Base-by-base conservation (phyloP, 1,284 basidiomycete genomes). In the Leccinum griseonigrum region DNA sequence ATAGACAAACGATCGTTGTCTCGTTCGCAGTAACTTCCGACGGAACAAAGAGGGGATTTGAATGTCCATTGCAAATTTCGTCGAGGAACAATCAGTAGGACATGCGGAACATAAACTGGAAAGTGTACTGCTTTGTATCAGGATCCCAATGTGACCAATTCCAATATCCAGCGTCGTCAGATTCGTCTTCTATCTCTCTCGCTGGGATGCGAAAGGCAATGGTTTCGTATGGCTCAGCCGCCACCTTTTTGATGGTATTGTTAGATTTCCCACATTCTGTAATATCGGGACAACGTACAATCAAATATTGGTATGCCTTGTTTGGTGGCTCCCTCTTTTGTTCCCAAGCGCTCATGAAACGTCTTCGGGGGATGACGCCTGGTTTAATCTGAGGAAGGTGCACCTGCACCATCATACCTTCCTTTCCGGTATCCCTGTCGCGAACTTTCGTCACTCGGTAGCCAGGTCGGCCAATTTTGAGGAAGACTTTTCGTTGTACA, bases 301-400 rank as follows among this genome's bases (percentile, higher is more conserved):
- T 94, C 67, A 98, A 85, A 76, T 99, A 99, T 75, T 99, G 97
- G 75, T 96, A 95, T 14, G 94, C 92, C 74, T 96, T 90, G 80
- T 98, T 97, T 2, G 95, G 95, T 22, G 91, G 87, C 76, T 99
- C 97, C 68, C 92, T 83, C 74, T 94, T 94, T 80, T 99, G 97
- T 78, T 99, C 97, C 86, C 96, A 99, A 63, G 94, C 92, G 70
- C 92, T 94, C 97, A 99, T 99, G 78, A 98, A 97, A 57, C 97
- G 84, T 67, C 95, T 83, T 63, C 95, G 81, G 36, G 97, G 97
- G 53, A 87, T 79, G 54, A 97, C 91, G 22, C 83, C 94, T 3
- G 85, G 78, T 75, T 96, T 97, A 69, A 97, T 94, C 79, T 98
- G 94, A 3, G 97, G 97, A 53, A 98, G 83, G 74, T 96, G 94